Percentiles rank a stretch among this genome's conserved stretches.
phyloP scores from a whole-genome alignment of 768 basidiomycete species.

The Pleurotus giganteus region DNA sequence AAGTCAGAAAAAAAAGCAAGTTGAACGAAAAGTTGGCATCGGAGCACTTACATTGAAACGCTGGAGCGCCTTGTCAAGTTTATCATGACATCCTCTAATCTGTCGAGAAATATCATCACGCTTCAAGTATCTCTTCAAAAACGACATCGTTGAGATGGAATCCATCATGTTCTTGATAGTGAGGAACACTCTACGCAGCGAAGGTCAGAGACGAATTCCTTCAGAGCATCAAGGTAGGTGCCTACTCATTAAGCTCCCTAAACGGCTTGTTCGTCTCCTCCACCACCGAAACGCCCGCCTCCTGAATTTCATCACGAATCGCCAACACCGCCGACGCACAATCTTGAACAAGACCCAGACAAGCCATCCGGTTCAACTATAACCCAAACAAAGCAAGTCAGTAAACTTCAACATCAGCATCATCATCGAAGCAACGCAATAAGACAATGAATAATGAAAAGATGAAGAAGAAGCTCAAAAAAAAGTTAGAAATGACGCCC shows the following conservation, averaged over 20 bases:
- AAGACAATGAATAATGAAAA: too few species aligned
- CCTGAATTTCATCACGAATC: constrained; percentile 57
- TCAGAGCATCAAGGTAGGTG: neutral
- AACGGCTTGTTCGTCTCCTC: constrained; percentile 52
- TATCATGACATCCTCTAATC: constrained; percentile 49
- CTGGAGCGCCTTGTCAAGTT: constrained; percentile 49
- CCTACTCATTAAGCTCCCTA: constrained; percentile 47
- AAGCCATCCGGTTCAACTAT: constrained; percentile 67
- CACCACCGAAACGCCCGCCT: constrained; percentile 52
- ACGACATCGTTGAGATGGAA: constrained; percentile 42
- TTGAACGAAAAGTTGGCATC: constrained; percentile 11
- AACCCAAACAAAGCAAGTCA: neutral
- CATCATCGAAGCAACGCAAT: too few species aligned
- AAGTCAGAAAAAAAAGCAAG: constrained; percentile 13
- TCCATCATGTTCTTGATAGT: neutral
- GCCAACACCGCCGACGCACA: constrained; percentile 68
- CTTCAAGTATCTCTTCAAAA: constrained; percentile 62
- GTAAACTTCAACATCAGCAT: neutral
- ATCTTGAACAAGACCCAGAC: constrained; percentile 69
- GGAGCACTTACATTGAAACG: constrained; percentile 44
- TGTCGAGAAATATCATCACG: constrained; percentile 54
- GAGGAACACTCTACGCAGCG: neutral
- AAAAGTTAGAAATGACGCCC: too few species aligned
- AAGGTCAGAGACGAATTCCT: neutral
- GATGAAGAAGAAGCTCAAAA: too few species aligned